phyloP scores from a whole-genome alignment of 495 filamentous ascomycete genomes.

The Penicillium turbatum region DNA sequence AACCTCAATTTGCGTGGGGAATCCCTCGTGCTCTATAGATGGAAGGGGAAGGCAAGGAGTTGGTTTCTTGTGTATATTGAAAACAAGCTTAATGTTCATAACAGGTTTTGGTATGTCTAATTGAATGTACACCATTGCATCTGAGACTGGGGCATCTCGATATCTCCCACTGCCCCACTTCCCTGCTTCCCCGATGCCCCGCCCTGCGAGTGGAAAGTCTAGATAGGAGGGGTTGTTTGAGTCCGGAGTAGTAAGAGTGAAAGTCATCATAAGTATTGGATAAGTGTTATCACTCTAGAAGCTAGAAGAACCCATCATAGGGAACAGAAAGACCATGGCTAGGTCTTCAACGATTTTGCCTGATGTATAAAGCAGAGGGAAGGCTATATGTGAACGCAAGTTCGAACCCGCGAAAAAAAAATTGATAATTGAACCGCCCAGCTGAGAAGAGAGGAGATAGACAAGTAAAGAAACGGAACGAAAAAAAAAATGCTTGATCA shows the following conservation, averaged over 20 bases:
- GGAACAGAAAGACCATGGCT: background rate
- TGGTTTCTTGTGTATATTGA: background rate
- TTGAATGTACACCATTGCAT: too few relatives aligned
- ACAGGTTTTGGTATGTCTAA: too few relatives aligned
- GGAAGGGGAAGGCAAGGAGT: background rate
- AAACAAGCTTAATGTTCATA: background rate
- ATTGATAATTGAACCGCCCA: constrained; percentile 3
- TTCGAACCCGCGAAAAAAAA: background rate
- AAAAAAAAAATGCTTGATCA: constrained; percentile 2
- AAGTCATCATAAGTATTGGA: background rate
- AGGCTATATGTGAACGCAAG: constrained; percentile 1
- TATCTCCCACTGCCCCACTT: constrained; percentile 9
- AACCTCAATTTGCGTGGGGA: background rate
- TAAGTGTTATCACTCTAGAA: too few relatives aligned
- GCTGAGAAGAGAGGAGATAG: background rate
- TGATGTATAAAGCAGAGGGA: background rate
- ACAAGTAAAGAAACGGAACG: background rate
- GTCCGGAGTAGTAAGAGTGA: background rate
- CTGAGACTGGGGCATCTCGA: background rate
- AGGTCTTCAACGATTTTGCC: constrained; percentile 4
- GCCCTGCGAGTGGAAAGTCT: background rate
- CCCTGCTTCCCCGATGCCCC: constrained; percentile 13
- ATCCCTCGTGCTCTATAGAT: background rate
- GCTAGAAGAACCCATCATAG: background rate
- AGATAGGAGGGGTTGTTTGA: constrained; percentile 1